Evolutionary conservation across 2,329 filamentous ascomycete genomes (phyloP).

Genomic region (Claviceps citrina): DNA sequence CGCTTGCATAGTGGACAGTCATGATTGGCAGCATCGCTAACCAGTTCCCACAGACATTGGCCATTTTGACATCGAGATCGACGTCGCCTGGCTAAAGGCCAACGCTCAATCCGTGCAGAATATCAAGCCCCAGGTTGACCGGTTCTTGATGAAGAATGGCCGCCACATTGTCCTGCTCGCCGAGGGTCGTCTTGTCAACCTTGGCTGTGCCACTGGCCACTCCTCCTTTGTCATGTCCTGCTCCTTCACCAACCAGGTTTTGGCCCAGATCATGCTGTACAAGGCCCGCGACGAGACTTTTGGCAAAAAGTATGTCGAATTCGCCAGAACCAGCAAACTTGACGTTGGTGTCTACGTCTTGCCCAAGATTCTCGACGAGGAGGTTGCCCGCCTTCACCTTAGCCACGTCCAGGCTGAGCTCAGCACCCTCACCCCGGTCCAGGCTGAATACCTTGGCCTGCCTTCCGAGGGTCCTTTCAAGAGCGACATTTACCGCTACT

Average conservation of each 20-base stretch:
- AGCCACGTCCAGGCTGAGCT: conserved; percentile 90
- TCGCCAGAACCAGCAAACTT: conserved; percentile 82
- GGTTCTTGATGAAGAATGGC: conserved; percentile 85
- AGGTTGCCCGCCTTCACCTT: conserved; percentile 89
- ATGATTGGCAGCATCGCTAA: no score
- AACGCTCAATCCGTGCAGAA: conserved; percentile 87
- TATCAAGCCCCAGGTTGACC: conserved; percentile 99
- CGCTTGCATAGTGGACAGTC: no score
- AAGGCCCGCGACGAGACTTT: conserved; percentile 82
- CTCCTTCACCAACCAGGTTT: conserved; percentile 99
- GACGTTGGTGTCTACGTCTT: conserved; percentile 73
- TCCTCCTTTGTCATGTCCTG: conserved; percentile 99
- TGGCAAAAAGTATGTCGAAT: conserved; percentile 89
- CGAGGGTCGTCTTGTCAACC: conserved; percentile 97
- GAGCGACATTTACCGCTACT: conserved; percentile 56
- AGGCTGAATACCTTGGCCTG: conserved; percentile 91
- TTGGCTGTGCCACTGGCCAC: conserved; percentile 97
- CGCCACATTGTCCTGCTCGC: conserved; percentile 96
- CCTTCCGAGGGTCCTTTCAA: conserved; percentile 85
- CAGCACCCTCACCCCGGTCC: conserved; percentile 65
- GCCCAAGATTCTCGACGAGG: conserved; percentile 97
- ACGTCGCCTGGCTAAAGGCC: conserved; percentile 98
- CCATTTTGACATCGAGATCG: conserved; percentile 99
- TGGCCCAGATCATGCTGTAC: conserved; percentile 96
- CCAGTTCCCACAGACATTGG: conserved; percentile 54